Evolutionary conservation across 768 basidiomycete genomes (phyloP).

Genomic region (Rhodotorula graminis): DNA sequence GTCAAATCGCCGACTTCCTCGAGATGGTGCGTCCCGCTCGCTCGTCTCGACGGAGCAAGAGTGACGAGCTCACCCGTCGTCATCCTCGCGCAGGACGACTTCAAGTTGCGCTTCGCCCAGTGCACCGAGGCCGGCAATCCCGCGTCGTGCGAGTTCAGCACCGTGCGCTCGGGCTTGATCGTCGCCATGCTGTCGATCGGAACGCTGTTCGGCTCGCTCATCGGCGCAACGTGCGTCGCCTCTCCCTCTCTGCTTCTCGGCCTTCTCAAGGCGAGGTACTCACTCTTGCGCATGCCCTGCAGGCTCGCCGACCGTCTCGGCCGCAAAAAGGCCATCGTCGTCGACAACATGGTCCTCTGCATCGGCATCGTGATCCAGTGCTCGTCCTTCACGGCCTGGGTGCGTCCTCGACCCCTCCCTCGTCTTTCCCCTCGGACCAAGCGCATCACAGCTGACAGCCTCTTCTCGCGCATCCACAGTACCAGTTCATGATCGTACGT

Average conservation of each 20-base stretch:
- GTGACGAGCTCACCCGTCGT: background rate
- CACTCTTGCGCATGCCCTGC: background rate
- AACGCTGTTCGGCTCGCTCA: slow-evolving; percentile 60
- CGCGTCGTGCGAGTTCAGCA: slow-evolving; percentile 55
- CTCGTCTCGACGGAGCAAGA: background rate
- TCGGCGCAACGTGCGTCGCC: slow-evolving; percentile 58
- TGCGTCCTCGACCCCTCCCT: slow-evolving; percentile 29
- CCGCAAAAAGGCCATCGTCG: slow-evolving; percentile 60
- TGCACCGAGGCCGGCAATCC: slow-evolving; percentile 49
- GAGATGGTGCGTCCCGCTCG: slow-evolving; percentile 55
- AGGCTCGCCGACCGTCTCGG: slow-evolving; percentile 64
- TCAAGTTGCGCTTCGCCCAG: slow-evolving; percentile 60
- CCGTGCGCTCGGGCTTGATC: slow-evolving; percentile 58
- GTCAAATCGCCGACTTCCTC: slow-evolving; percentile 71
- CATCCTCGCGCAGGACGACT: slow-evolving; percentile 50
- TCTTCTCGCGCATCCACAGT: background rate
- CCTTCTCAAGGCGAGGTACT: background rate
- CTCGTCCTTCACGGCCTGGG: slow-evolving; percentile 55
- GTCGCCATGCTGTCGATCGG: slow-evolving; percentile 69
- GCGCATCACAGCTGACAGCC: background rate
- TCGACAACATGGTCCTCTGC: slow-evolving; percentile 58
- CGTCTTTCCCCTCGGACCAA: background rate
- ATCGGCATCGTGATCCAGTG: slow-evolving; percentile 61
- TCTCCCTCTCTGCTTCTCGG: slow-evolving; percentile 55
- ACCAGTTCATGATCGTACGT: slow-evolving; percentile 4